Evolutionary conservation across 805 yeast genomes (phyloP).

Genomic region (Cyberlindnera sargentensis): DNA sequence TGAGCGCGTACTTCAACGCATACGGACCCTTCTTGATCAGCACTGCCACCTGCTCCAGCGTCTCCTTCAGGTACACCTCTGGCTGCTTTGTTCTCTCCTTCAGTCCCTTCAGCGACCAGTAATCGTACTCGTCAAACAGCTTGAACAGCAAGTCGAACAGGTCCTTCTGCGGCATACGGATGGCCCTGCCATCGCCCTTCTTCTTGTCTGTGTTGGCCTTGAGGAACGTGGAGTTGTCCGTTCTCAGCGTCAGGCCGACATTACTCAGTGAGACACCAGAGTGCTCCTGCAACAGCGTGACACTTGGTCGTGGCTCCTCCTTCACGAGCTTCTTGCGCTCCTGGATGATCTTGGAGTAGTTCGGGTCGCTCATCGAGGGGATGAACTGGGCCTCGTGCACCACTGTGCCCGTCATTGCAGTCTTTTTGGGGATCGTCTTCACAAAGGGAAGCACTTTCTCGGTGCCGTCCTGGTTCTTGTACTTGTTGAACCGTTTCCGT

Average conservation of each 20-base stretch:
- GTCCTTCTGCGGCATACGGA: slow-evolving; percentile 89
- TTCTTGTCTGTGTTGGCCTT: slow-evolving; percentile 38
- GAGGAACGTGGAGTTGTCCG: slow-evolving; percentile 65
- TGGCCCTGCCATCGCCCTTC: slow-evolving; percentile 72
- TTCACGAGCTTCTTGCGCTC: slow-evolving; percentile 42
- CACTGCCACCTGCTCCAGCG: slow-evolving; percentile 81
- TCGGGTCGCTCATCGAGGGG: slow-evolving; percentile 68
- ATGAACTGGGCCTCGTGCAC: slow-evolving; percentile 88
- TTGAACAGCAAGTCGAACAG: slow-evolving; percentile 82
- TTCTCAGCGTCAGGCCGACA: slow-evolving; percentile 78
- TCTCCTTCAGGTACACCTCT: slow-evolving; percentile 85
- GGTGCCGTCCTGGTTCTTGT: slow-evolving; percentile 28
- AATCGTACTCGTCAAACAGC: slow-evolving; percentile 89
- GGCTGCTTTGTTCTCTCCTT: slow-evolving; percentile 95
- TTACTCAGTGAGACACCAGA: slow-evolving; percentile 87
- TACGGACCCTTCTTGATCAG: slow-evolving; percentile 94
- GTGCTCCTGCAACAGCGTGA: slow-evolving; percentile 64
- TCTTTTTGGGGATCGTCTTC: slow-evolving; percentile 81
- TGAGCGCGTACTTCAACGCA: slow-evolving; percentile 83
- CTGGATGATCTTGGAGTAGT: slow-evolving; percentile 58
- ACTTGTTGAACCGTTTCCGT: slow-evolving; percentile 31
- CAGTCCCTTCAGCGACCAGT: slow-evolving; percentile 92
- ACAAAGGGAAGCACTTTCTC: slow-evolving; percentile 67
- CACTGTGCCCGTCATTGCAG: slow-evolving; percentile 78
- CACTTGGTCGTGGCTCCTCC: slow-evolving; percentile 50